Base-by-base conservation (phyloP, 306 rosid species). In the Vigna trinervia region DNA sequence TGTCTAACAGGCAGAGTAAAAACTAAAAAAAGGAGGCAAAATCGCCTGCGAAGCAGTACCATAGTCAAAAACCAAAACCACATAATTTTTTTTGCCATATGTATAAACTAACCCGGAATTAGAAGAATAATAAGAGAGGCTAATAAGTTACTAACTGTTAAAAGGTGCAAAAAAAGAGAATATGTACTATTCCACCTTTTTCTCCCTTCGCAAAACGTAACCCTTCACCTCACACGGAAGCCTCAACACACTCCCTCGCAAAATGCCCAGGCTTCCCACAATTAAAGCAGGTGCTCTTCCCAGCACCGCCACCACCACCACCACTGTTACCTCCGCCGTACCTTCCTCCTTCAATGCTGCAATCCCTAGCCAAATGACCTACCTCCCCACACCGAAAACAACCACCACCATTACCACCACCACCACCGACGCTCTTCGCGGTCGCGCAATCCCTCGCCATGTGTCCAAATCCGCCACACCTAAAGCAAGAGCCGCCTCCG, bases 201-300 rank as follows among this genome's bases (percentile, higher is more conserved):
- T 78, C 57, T 34, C 64, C 81, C 78, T 50, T 20, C 10, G 72
- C 77, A 60, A 71, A 79, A 59, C 17, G 64, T 4, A 79, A 65
- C 56, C 51, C 57, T 17, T 48, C 73, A 20, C 60, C 60, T 54
- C 81, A 83, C 13, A 77, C 87, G 69, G 89, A 62, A 2, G 81
- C 84, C 5, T 81, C 84, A 9, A 87, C 73, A 67, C 98, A 93
- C 36, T 93, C 98, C 79, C 86, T 89, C 0, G 97, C 97, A 79
- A 91, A 84, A 80, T 90, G 96, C 13, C 93, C 93, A 10, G 88
- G 82, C 81, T 88, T 85, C 77, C 97, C 97, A 72, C 97, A 92
- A 46, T 89, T 86, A 53, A 87, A 93, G 78, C 95, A 90, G 1
- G 79, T 74, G 39, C 20, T 78, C 12, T 58, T 69, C 1, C 85